A percentile compares a stretch with the other conserved stretches of the same genome.
These are phyloP conservation scores for Juglanconis oblonga DNA, from an alignment of 2,329 filamentous ascomycete genomes.

Conservation along the genomic window DNA sequence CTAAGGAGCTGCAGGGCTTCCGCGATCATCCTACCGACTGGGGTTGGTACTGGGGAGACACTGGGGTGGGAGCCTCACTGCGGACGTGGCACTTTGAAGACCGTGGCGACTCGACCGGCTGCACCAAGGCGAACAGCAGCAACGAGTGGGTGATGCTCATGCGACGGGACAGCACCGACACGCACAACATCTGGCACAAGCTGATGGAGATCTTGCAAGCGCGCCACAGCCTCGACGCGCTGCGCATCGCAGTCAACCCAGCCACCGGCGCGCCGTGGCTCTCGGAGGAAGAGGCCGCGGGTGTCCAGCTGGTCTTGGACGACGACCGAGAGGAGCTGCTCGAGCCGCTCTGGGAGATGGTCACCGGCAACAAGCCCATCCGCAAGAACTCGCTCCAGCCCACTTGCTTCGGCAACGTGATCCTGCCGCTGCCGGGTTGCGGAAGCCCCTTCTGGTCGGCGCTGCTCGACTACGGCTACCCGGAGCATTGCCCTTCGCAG, in stretches of 20 bases:
- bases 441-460: slow-evolving; percentile 26
- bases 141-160: slow-evolving; percentile 24
- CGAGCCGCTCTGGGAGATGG: slow-evolving; percentile 23
- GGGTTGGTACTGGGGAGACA: slow-evolving; percentile 23
- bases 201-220: slow-evolving; percentile 29
- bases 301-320: slow-evolving; percentile 23
- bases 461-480: slow-evolving; percentile 10
- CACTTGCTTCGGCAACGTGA: slow-evolving; percentile 23
- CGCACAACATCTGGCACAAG: slow-evolving; percentile 27
- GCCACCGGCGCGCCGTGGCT: slow-evolving; percentile 21
- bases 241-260: slow-evolving; percentile 22
- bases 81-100: slow-evolving; percentile 18
- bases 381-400: slow-evolving; percentile 20
- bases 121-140: slow-evolving; percentile 12
- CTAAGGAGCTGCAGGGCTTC: slow-evolving; percentile 17
- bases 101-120: slow-evolving; percentile 2
- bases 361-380: slow-evolving; percentile 22
- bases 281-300: slow-evolving; percentile 14
- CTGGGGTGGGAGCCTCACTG: slow-evolving; percentile 22
- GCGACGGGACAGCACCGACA: slow-evolving; percentile 22
- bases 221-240: slow-evolving; percentile 23
- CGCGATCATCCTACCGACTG: slow-evolving; percentile 17
- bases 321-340: slow-evolving; percentile 18
- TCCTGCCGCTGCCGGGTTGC: slow-evolving; percentile 25
- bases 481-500: slow-evolving; percentile 10